Percentiles rank a stretch among this genome's conserved stretches.
These are phyloP conservation scores for Xerocomellus intermedius DNA, from an alignment of 768 basidiomycete species.

Conservation along the genomic window DNA sequence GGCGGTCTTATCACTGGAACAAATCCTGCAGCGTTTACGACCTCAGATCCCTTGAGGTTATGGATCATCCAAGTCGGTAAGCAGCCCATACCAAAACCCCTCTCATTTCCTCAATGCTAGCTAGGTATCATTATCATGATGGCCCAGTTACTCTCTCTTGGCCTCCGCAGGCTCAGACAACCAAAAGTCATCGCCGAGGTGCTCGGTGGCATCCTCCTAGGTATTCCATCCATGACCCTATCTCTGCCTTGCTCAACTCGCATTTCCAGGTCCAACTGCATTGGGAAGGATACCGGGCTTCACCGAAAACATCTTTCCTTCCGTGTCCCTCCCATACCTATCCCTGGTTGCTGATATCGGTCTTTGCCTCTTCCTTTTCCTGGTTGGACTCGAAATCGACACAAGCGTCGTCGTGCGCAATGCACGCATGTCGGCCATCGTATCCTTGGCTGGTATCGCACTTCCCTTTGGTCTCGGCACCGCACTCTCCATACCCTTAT, in stretches of 20 bases:
- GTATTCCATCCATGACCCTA: conserved; percentile 45
- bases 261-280: conserved; percentile 45
- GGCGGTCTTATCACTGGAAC: conserved; percentile 75
- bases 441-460: conserved; percentile 81
- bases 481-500: conserved; percentile 58
- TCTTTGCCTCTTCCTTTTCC: conserved; percentile 83
- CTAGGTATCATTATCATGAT: conserved; percentile 80
- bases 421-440: conserved; percentile 60
- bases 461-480: conserved; percentile 88
- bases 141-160: conserved; percentile 72
- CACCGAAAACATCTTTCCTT: conserved; percentile 80
- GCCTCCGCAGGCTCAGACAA: conserved; percentile 72
- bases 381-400: conserved; percentile 93
- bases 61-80: conserved; percentile 80
- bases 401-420: conserved; percentile 73
- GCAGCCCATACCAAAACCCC: conserved; percentile 19
- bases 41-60: conserved; percentile 66
- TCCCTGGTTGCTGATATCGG: conserved; percentile 89
- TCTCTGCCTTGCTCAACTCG: neutral
- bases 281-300: conserved; percentile 88
- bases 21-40: conserved; percentile 66
- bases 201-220: conserved; percentile 86
- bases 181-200: conserved; percentile 86
- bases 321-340: conserved; percentile 68
- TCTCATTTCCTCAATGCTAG: neutral